These are phyloP conservation scores for Raffaelea ambrosiae DNA, from an alignment of 2,329 filamentous ascomycete species.

Conservation along the genomic window DNA sequence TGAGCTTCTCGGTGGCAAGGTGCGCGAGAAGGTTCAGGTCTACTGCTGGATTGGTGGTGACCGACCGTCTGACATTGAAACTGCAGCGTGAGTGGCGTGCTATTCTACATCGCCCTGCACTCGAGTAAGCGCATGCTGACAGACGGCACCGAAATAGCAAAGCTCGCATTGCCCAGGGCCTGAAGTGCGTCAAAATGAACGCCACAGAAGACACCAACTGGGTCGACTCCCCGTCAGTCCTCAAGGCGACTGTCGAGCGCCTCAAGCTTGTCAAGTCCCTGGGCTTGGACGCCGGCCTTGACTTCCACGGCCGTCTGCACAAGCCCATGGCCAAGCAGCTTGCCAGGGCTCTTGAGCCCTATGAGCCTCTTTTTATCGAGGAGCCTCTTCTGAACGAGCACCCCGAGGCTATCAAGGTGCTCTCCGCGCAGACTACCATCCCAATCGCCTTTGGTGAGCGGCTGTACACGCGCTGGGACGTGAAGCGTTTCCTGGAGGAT, in stretches of 20 bases:
- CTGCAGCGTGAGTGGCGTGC: conserved; percentile 34
- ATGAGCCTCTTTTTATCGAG: conserved; percentile 58
- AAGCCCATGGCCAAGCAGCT: conserved; percentile 65
- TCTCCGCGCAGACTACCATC: conserved; percentile 44
- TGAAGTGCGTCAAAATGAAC: conserved; percentile 60
- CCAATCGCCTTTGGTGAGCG: conserved; percentile 60
- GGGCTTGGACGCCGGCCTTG: conserved; percentile 57
- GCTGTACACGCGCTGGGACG: conserved; percentile 57
- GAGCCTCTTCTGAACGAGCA: conserved; percentile 59
- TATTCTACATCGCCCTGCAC: too few relatives aligned
- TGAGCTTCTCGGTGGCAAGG: conserved; percentile 57
- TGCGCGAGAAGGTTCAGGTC: conserved; percentile 54
- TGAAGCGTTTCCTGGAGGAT: conserved; percentile 54
- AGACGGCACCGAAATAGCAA: conserved; percentile 24
- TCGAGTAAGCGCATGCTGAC: neutral
- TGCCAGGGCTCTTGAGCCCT: conserved; percentile 50
- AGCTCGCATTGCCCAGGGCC: conserved; percentile 44
- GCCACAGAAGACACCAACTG: conserved; percentile 59
- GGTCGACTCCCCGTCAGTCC: conserved; percentile 52
- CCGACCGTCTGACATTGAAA: conserved; percentile 50
- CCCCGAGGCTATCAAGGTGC: conserved; percentile 45
- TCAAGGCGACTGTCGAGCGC: conserved; percentile 51
- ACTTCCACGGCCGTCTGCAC: conserved; percentile 62
- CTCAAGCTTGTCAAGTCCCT: conserved; percentile 54
- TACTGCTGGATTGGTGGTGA: conserved; percentile 66